Conservation (phyloP, 169 alveolate species). For the Ichthyophthirius multifiliis region DNA sequence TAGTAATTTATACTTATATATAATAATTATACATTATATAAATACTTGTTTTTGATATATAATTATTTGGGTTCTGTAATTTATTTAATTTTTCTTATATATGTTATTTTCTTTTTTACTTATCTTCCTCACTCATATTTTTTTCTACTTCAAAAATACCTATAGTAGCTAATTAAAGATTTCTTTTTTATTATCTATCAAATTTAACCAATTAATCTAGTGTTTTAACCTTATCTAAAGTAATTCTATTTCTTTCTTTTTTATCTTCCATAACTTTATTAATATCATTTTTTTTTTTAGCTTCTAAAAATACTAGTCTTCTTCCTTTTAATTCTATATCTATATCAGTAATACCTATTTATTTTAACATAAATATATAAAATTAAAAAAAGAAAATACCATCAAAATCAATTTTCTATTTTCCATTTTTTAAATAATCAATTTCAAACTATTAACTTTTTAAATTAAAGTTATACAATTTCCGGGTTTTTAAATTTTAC, state of each 20-base stretch:
- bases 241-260: not conserved
- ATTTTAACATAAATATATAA: not conserved
- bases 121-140: not conserved
- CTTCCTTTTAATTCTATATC: constrained; percentile 21
- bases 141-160: constrained; percentile 12
- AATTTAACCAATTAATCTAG: not conserved
- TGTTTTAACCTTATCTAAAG: not conserved
- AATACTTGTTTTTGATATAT: not conserved
- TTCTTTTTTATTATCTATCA: constrained; percentile 18
- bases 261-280: not conserved
- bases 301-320: constrained; percentile 6
- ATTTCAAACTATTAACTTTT: not conserved
- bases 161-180: not conserved
- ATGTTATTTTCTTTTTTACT: not conserved
- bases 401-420: too few species aligned
- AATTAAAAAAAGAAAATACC: too few species aligned
- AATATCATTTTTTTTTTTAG: not conserved
- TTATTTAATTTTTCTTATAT: constrained; percentile 7
- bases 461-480: not conserved
- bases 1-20: too few species aligned
- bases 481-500: constrained; percentile 10
- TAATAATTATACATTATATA: not conserved
- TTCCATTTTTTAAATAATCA: not conserved
- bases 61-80: constrained; percentile 8
- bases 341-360: not conserved